Base-by-base conservation (phyloP, 257 asterid species). In the Solanum neorickii region DNA sequence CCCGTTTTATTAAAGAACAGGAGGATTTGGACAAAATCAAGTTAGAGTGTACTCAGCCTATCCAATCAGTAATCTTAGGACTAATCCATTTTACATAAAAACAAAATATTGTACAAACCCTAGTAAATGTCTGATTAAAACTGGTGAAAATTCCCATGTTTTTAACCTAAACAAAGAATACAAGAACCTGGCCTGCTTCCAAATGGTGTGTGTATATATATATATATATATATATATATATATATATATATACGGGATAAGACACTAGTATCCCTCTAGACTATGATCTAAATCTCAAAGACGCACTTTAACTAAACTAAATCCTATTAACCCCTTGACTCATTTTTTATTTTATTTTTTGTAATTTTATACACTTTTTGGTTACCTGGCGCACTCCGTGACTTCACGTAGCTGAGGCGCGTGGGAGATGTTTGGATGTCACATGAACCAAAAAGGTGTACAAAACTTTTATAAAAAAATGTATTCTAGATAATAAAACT, bases 401-500 rank as follows among this genome's bases (percentile, higher is more conserved):
- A 41, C 44, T 8, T 9, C 11, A 41, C 44, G 44, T 41, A 41
- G 44, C 3, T 41, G 11, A 41, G 44, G 44, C 3, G 11, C 11
- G 2, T 41, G 11, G 44, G 42, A 39, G 2, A 41, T 41, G 46
- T 41, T 41, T 41, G 46, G 11, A 41, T 56, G n/a, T 0, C 65
- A 56, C 11, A 9, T 2, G 18, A 0, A 10, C 62, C 44, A 0
- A 52, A 52, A 52, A 18, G n/a, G 62, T 52, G 62, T 52, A 18
- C 62, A 2, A 52, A 52, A 7, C 18, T 52, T 0, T 1, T 6
- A 37, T 2, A 56, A 52, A 56, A 56, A 56, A 18, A 52, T 52
- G 1, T 16, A 0, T 18, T 18, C 62, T 6, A 1, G n/a, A 0
- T 18, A 52, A 52, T 52, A 52, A 0, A 16, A 0, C 9, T 2